Evolutionary conservation across 176 grass and related monocot species (phyloP).

Genomic region (Lolium multiflorum): DNA sequence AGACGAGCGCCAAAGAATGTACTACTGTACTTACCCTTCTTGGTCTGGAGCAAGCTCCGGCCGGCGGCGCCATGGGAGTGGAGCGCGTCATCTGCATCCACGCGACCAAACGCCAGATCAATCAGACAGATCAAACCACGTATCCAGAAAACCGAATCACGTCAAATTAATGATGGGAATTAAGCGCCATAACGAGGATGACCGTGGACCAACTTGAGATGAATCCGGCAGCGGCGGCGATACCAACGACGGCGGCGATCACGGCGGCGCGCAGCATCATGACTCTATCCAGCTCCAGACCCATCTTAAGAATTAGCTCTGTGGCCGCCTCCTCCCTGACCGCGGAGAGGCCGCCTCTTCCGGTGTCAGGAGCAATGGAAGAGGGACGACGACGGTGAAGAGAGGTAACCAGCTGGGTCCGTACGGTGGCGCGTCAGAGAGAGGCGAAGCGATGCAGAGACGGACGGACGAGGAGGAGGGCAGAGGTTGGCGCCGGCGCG

Average conservation of each 20-base stretch:
- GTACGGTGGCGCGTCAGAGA: slow-evolving; percentile 29
- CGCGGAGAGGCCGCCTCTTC: not conserved
- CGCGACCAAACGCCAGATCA: not conserved
- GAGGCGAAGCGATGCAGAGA: slow-evolving; percentile 27
- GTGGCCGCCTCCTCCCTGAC: slow-evolving; percentile 25
- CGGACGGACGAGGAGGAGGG: not conserved
- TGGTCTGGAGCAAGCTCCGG: slow-evolving; percentile 72
- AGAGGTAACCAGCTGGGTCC: slow-evolving; percentile 2
- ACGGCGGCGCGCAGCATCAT: slow-evolving; percentile 43
- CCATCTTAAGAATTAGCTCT: slow-evolving; percentile 39
- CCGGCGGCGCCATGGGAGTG: slow-evolving; percentile 46
- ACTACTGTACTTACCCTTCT: slow-evolving; percentile 33
- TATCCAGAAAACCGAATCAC: not conserved
- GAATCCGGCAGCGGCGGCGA: slow-evolving; percentile 55
- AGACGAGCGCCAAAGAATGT: not conserved
- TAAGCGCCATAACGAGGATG: not conserved
- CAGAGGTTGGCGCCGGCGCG: slow-evolving; percentile 40
- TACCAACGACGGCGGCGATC: slow-evolving; percentile 39
- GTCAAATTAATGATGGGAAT: not conserved
- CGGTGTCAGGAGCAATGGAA: slow-evolving; percentile 1
- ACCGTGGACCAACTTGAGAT: slow-evolving; percentile 58
- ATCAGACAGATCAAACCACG: not conserved
- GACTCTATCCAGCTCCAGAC: slow-evolving; percentile 39
- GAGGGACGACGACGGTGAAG: slow-evolving; percentile 25
- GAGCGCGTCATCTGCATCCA: slow-evolving; percentile 67